Conservation (phyloP, 805 yeast species). For the Candida takata region DNA sequence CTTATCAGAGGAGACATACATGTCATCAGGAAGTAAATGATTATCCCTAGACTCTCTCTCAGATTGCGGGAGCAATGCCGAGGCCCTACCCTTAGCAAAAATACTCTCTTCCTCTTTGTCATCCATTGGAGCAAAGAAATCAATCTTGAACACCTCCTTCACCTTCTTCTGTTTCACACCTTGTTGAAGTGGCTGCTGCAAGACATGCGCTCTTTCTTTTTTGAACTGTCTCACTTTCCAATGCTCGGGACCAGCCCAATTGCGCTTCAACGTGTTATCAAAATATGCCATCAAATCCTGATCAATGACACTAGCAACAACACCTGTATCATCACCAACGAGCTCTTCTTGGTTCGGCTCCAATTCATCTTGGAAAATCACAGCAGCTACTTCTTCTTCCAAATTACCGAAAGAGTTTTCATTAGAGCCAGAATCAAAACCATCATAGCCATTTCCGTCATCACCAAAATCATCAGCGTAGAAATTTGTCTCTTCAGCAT, state of each 20-base stretch:
- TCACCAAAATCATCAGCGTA: constrained; percentile 16
- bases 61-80: constrained; percentile 35
- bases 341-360: constrained; percentile 11
- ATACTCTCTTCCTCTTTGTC: constrained; percentile 32
- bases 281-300: constrained; percentile 72
- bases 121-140: constrained; percentile 32
- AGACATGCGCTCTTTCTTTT: constrained; percentile 20
- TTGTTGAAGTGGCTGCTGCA: constrained; percentile 1
- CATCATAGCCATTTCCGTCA: constrained; percentile 21
- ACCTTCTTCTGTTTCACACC: constrained; percentile 22
- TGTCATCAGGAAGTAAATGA: constrained; percentile 64
- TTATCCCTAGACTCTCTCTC: constrained; percentile 34
- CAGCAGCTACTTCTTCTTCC: constrained; percentile 20
- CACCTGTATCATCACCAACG: constrained; percentile 18
- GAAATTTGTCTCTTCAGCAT: constrained; percentile 13
- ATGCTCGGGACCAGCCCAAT: constrained; percentile 91
- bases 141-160: constrained; percentile 34
- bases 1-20: constrained; percentile 60
- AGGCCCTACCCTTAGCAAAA: constrained; percentile 31
- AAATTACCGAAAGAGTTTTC: constrained; percentile 19
- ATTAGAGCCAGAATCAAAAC: constrained; percentile 11
- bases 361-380: constrained; percentile 17
- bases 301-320: constrained; percentile 35
- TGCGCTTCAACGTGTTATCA: constrained; percentile 58
- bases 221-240: constrained; percentile 75